Conservation (phyloP, 345 rosid species). For the Atalantia buxifolia region DNA sequence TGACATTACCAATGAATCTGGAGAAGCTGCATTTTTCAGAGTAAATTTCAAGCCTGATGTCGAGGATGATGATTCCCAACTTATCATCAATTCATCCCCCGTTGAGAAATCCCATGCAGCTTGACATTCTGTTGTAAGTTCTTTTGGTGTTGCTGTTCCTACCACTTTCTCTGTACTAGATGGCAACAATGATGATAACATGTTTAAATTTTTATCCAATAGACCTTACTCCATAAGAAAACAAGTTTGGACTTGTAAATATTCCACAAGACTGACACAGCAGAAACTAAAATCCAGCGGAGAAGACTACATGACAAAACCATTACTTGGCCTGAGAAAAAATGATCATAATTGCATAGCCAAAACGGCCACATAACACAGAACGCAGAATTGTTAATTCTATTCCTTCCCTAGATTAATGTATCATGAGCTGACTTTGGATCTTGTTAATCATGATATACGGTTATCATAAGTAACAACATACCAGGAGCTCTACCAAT, state of each 20-base stretch:
- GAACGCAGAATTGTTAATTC: not conserved
- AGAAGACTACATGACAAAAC: not conserved
- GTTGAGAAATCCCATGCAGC: conserved; percentile 79
- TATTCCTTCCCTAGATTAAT: not conserved
- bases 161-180: conserved; percentile 91
- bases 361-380: not conserved
- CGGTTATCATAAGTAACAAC: not conserved
- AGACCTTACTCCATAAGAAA: too few relatives aligned
- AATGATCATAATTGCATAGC: not conserved
- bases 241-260: too few relatives aligned
- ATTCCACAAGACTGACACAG: not conserved
- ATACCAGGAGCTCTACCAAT: conserved; percentile 92
- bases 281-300: not conserved
- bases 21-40: conserved; percentile 34
- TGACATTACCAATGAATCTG: conserved; percentile 43
- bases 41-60: conserved; percentile 31
- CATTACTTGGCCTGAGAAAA: not conserved
- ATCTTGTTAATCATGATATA: not conserved
- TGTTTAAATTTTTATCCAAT: conserved; percentile 8
- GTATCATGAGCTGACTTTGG: not conserved
- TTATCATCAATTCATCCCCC: conserved; percentile 63
- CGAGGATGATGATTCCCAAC: conserved; percentile 43
- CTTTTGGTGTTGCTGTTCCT: conserved; percentile 74
- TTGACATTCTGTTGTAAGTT: conserved; percentile 50
- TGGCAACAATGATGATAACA: conserved; percentile 28